A percentile compares a stretch with the other conserved stretches of the same genome.
These are phyloP conservation scores for Mallotus japonicus DNA, from an alignment of 441 rosid species.

Conservation along the genomic window DNA sequence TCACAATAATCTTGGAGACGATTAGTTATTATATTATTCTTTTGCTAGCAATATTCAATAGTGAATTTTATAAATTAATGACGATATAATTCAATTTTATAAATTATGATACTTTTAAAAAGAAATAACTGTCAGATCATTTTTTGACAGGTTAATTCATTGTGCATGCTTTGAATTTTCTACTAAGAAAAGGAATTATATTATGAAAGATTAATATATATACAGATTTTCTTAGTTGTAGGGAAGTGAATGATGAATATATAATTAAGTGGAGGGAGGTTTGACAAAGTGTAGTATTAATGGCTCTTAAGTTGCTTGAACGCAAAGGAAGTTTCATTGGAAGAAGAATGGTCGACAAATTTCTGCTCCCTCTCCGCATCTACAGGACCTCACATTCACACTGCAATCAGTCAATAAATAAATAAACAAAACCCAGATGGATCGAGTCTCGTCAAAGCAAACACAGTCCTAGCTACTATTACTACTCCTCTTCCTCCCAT, in stretches of 20 bases:
- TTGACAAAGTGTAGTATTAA: slow-evolving; percentile 47
- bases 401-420: too few relatives aligned
- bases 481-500: background rate
- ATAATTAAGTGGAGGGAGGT: slow-evolving; percentile 25
- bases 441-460: slow-evolving; percentile 21
- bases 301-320: slow-evolving; percentile 49
- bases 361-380: slow-evolving; percentile 41
- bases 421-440: background rate
- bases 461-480: background rate
- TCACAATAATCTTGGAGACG: too few relatives aligned
- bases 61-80: too few relatives aligned
- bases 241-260: background rate
- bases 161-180: too few relatives aligned
- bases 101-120: too few relatives aligned
- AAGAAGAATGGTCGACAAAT: slow-evolving; percentile 44
- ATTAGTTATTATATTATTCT: too few relatives aligned
- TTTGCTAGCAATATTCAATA: too few relatives aligned
- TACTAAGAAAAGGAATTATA: too few relatives aligned
- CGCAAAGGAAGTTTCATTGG: slow-evolving; percentile 67
- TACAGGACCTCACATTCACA: slow-evolving; percentile 26
- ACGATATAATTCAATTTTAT: too few relatives aligned
- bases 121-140: too few relatives aligned
- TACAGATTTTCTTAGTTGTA: background rate
- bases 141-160: too few relatives aligned
- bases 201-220: background rate